phyloP scores from a whole-genome alignment of 2,329 filamentous ascomycete genomes.

The Macroventuria anomochaeta region DNA sequence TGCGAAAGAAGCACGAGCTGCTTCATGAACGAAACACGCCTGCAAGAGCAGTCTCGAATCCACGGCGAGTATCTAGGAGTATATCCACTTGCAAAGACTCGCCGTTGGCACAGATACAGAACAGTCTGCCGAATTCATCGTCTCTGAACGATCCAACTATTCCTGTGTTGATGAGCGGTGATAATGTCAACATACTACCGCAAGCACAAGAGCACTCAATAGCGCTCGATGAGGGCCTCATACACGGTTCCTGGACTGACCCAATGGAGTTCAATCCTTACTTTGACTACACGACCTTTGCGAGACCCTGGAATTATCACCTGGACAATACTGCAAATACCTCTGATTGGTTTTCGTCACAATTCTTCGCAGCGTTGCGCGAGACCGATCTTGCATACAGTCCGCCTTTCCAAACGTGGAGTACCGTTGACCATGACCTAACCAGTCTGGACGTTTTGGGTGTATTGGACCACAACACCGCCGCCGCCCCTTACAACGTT shows the following conservation, averaged over 20 bases:
- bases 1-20: constrained; percentile 14
- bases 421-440: neutral
- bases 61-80: neutral
- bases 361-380: constrained; percentile 12
- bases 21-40: constrained; percentile 4
- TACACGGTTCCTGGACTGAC: neutral
- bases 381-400: constrained; percentile 15
- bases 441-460: neutral
- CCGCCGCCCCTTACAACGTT: no score
- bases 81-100: neutral
- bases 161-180: neutral
- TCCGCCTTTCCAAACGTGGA: neutral
- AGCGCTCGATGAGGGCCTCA: neutral
- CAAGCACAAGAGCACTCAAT: neutral
- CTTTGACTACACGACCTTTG: constrained; percentile 14
- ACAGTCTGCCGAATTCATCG: neutral
- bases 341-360: constrained; percentile 8
- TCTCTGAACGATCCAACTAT: neutral
- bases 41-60: neutral
- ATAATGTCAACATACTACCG: neutral
- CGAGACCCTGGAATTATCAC: constrained; percentile 14
- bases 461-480: neutral
- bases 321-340: neutral
- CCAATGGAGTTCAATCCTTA: neutral
- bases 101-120: neutral